A percentile compares a stretch with the other conserved stretches of the same genome.
Conservation (phyloP, 768 basidiomycete genomes). For the Mycena metata region DNA sequence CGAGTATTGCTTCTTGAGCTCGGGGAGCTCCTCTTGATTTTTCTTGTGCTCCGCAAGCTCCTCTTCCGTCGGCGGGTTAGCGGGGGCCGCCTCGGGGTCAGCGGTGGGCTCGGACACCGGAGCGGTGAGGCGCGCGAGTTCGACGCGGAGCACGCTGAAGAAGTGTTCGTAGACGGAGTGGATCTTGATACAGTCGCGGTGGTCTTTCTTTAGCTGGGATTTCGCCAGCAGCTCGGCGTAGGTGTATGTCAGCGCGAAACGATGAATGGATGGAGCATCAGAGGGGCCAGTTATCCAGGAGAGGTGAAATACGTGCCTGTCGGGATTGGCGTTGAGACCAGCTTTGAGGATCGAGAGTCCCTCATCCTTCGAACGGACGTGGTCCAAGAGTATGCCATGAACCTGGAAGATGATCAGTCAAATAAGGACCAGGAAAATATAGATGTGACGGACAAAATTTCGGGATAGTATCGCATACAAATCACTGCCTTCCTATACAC, state of each 20-base stretch:
- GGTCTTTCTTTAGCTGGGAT: slow-evolving; percentile 62
- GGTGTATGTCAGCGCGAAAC: slow-evolving; percentile 92
- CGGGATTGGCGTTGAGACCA: slow-evolving; percentile 90
- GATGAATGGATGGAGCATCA: slow-evolving; percentile 48
- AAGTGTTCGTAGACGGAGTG: slow-evolving; percentile 80
- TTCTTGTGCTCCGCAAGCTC: no score
- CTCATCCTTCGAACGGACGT: slow-evolving; percentile 82
- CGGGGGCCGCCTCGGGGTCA: no score
- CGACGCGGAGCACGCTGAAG: no score
- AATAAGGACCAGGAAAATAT: slow-evolving; percentile 2
- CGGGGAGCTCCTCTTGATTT: no score
- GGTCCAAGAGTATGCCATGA: slow-evolving; percentile 92
- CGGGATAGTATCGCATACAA: slow-evolving; percentile 93
- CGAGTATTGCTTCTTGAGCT: slow-evolving; percentile 78
- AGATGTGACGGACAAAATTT: slow-evolving; percentile 80
- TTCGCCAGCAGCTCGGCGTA: slow-evolving; percentile 77
- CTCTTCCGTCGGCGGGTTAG: no score
- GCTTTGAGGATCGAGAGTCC: slow-evolving; percentile 83
- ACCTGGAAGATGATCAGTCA: slow-evolving; percentile 64
- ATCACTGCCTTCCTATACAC: slow-evolving; percentile 92
- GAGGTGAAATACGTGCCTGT: slow-evolving; percentile 66
- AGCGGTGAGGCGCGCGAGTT: no score
- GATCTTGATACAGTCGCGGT: slow-evolving; percentile 71
- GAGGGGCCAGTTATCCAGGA: not conserved
- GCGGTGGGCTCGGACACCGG: no score